Evolutionary conservation across 2,329 filamentous ascomycete species (phyloP), one percentile per base, ranked within the genome.

Genomic region (Cyphellophora attinorum): DNA sequence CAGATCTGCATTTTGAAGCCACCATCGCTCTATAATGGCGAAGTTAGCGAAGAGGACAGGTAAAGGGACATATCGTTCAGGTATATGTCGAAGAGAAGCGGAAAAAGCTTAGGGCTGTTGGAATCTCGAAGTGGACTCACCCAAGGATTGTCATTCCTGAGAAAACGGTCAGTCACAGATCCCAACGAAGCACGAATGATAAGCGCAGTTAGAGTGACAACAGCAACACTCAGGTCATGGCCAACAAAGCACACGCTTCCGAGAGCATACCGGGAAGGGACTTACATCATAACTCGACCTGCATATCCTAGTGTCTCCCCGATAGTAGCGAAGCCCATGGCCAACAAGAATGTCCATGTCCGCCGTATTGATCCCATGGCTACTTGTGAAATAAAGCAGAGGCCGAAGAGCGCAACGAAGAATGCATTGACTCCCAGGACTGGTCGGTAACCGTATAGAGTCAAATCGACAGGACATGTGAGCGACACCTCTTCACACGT

Each of bases 221-320:
- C n/a, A n/a, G n/a, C n/a, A n/a, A n/a, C n/a, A n/a, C n/a, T n/a
- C n/a, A n/a, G n/a, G n/a, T n/a, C n/a, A n/a, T n/a, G n/a, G n/a
- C n/a, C n/a, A n/a, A n/a, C n/a, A n/a, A n/a, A n/a, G n/a, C n/a
- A n/a, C n/a, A n/a, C n/a, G n/a, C n/a, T n/a, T n/a, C n/a, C n/a
- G n/a, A n/a, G n/a, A n/a, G n/a, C n/a, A n/a, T n/a, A n/a, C n/a
- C n/a, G n/a, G n/a, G n/a, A n/a, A n/a, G n/a, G n/a, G n/a, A n/a
- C n/a, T n/a, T n/a, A n/a, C 53, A 76, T 60, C 44, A 71, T 52
- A 14, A 79, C 49, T 15, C 73, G 64, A 2, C 69, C 72, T 8
- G 62, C 56, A 47, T 79, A 79, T 5, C 75, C 75, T 1, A 74
- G 50, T 17, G 65, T 54, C 48, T 76, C 72, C 29, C 70, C 62